These are phyloP conservation scores for Tothia fuscella DNA, from an alignment of 2,329 filamentous ascomycete genomes.

Conservation along the genomic window DNA sequence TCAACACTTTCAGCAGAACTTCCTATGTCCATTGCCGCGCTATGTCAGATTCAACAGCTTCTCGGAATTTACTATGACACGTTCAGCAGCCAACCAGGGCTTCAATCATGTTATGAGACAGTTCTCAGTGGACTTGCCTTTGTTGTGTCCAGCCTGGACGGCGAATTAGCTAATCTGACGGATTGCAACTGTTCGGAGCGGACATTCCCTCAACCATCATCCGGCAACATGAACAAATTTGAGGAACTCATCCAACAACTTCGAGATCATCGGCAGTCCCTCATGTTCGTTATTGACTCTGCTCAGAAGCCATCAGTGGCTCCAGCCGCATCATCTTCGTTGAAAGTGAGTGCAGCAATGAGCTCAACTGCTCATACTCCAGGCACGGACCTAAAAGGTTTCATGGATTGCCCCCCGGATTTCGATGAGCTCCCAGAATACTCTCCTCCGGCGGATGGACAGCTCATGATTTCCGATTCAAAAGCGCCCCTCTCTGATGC, in stretches of 20 bases:
- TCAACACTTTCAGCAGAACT: not conserved
- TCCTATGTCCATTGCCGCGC: not conserved
- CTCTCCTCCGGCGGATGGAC: not conserved
- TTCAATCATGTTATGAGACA: not conserved
- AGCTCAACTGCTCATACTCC: not conserved
- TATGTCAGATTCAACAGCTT: constrained; percentile 1
- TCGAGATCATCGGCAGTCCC: not conserved
- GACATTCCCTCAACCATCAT: not conserved
- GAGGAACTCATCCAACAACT: not conserved
- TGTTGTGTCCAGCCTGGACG: not conserved
- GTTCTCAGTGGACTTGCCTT: not conserved
- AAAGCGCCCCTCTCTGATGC: not conserved
- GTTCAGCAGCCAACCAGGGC: not conserved
- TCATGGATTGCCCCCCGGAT: not conserved
- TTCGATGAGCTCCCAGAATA: not conserved
- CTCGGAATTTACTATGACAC: not conserved
- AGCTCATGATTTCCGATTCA: not conserved
- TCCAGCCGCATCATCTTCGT: not conserved
- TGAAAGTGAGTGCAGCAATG: not conserved
- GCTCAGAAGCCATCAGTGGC: not conserved
- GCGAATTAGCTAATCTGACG: not conserved
- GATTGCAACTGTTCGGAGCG: not conserved
- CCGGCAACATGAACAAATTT: not conserved
- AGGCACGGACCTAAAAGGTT: not conserved
- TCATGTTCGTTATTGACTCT: not conserved